Percentiles rank a stretch among this genome's conserved stretches.
Conservation (phyloP, 1,284 basidiomycete species). For the Naganishia cerealis region DNA sequence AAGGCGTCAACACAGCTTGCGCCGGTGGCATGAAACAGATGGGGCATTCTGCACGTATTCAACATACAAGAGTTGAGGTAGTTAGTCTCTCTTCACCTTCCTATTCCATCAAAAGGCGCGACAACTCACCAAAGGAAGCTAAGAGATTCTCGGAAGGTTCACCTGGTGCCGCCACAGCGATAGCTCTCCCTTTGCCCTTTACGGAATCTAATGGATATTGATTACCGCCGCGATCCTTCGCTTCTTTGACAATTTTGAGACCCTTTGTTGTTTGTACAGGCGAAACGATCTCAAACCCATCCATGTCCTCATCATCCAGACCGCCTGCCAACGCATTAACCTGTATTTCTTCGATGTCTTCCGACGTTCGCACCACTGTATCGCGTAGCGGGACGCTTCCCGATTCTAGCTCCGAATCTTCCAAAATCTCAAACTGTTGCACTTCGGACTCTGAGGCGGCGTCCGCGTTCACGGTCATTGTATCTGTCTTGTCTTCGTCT, state of each 20-base stretch:
- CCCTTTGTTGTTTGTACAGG: not conserved
- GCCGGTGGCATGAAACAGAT: slow-evolving; percentile 35
- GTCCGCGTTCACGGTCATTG: slow-evolving; percentile 20
- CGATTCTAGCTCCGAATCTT: slow-evolving; percentile 1
- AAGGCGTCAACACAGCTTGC: slow-evolving; percentile 35
- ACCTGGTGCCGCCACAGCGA: slow-evolving; percentile 9
- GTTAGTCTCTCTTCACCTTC: not conserved
- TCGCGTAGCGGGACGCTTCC: slow-evolving; percentile 14
- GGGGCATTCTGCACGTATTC: slow-evolving; percentile 31
- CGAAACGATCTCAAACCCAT: slow-evolving; percentile 19
- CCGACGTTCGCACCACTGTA: slow-evolving; percentile 6
- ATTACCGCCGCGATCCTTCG: not conserved
- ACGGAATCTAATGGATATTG: not conserved
- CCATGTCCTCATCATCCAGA: slow-evolving; percentile 33
- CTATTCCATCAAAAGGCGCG: not conserved
- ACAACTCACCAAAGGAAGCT: slow-evolving; percentile 32
- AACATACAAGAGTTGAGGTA: not conserved
- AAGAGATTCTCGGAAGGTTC: slow-evolving; percentile 28
- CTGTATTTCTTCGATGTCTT: slow-evolving; percentile 6
- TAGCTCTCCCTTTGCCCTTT: slow-evolving; percentile 30
- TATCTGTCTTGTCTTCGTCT: slow-evolving; percentile 22
- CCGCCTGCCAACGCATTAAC: slow-evolving; percentile 32
- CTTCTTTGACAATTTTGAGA: not conserved
- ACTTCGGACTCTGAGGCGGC: slow-evolving; percentile 2
- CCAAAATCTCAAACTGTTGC: slow-evolving; percentile 9